Evolutionary conservation across 2,329 filamentous ascomycete species (phyloP), one percentile per base, ranked within the genome.

Genomic region (Cercospora zeae-maydis): DNA sequence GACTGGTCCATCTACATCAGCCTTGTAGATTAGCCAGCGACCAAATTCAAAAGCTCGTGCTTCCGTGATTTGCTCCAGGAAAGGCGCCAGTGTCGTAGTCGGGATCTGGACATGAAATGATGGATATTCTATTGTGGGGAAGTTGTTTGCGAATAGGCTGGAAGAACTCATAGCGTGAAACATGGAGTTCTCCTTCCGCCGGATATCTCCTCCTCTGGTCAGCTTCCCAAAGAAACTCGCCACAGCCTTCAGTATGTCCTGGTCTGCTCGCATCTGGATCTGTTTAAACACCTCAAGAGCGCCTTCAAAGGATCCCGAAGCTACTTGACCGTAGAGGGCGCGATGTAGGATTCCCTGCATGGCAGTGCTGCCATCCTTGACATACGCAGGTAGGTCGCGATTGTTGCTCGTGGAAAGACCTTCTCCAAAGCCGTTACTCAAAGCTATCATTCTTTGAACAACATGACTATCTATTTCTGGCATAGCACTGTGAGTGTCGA

Each of bases 1-100:
- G 2, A 82, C 64, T n/a, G 83, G 82, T 0, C 82, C 83, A 66
- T 86, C 83, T 13, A 83, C 66, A 65, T 84, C 83, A 9, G 78
- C 69, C 0, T 79, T 80, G 59, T 80, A 79, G 1, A 87, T 73
- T 11, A 87, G 73, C 80, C 81, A 85, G 33, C 79, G 76, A 3
- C 81, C 84, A 58, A 86, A 76, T 14, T 80, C 77, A 63, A 78
- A 82, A 7, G 78, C 72, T 56, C 77, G 77, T 13, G 79, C 75
- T 19, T 79, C 75, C 0, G 79, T 82, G 21, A 79, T 75, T 30
- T 85, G 67, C 63, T 84, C 81, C 21, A 87, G 74, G 24, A 86
- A 72, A 21, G 77, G 75, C 2, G 80, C 82, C 47, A 86, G 73
- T 2, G 82, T 77, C 5, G 77, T 71, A 9, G 77, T 69, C 2